Percentiles rank a stretch among this genome's conserved stretches.
Evolutionary conservation across 2,329 filamentous ascomycete species (phyloP).

Genomic region (Sporothrix protearum): DNA sequence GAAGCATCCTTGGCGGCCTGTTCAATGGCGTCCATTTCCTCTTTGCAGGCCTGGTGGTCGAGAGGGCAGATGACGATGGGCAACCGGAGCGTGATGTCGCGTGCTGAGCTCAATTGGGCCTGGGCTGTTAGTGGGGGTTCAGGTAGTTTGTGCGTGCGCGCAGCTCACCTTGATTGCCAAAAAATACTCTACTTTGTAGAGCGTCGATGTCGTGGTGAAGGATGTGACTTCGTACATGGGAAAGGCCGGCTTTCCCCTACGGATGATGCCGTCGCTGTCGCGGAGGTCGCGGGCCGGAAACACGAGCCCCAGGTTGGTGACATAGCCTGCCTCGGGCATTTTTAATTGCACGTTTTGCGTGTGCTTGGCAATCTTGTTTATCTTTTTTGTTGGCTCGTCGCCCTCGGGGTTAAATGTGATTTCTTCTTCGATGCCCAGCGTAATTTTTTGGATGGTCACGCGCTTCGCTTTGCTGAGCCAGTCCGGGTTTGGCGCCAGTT

Average conservation of each 20-base stretch:
- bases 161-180: constrained; percentile 76
- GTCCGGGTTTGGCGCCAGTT: constrained; percentile 85
- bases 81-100: constrained; percentile 83
- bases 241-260: constrained; percentile 79
- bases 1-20: constrained; percentile 91
- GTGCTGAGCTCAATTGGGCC: constrained; percentile 83
- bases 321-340: constrained; percentile 85
- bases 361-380: constrained; percentile 81
- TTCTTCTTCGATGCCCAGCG: constrained; percentile 90
- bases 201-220: constrained; percentile 87
- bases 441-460: constrained; percentile 92
- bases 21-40: constrained; percentile 98
- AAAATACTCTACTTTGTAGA: constrained; percentile 99
- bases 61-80: constrained; percentile 94
- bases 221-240: constrained; percentile 83
- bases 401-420: constrained; percentile 99
- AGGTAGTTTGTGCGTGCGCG: background rate
- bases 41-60: constrained; percentile 92
- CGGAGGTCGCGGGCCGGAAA: constrained; percentile 87
- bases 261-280: constrained; percentile 82
- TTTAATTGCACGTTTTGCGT: constrained; percentile 76
- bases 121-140: constrained; percentile 38
- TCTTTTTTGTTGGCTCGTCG: constrained; percentile 86
- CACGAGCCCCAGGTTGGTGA: constrained; percentile 85
- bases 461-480: constrained; percentile 87